These are phyloP conservation scores for Hortiboletus campestris DNA, from an alignment of 768 basidiomycete species.

Conservation along the genomic window DNA sequence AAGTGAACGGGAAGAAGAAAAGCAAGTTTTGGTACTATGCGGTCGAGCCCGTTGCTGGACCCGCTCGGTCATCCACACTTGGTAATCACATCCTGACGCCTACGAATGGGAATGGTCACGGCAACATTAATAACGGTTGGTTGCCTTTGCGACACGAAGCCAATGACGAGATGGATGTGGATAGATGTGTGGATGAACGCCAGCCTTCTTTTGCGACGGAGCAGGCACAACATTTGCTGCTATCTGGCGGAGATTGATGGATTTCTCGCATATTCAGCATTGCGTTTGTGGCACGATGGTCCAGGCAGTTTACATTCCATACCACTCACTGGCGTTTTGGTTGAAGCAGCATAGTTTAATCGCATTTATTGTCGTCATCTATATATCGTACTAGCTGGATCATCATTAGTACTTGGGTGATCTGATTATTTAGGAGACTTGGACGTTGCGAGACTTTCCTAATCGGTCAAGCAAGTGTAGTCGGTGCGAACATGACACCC, in stretches of 20 bases:
- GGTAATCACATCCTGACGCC: slow-evolving; percentile 13
- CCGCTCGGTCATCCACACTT: slow-evolving; percentile 14
- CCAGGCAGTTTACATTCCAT: slow-evolving; percentile 21
- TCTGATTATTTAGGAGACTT: background rate
- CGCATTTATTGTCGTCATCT: slow-evolving; percentile 24
- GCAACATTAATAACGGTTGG: slow-evolving; percentile 8
- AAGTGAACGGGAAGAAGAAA: slow-evolving; percentile 75
- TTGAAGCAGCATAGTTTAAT: slow-evolving; percentile 29
- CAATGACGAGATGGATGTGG: slow-evolving; percentile 22
- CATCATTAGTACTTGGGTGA: background rate
- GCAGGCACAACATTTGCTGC: slow-evolving; percentile 9
- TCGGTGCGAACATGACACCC: background rate
- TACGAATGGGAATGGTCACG: slow-evolving; percentile 24
- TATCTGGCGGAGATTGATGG: slow-evolving; percentile 12
- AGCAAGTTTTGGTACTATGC: slow-evolving; percentile 91
- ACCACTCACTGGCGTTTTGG: slow-evolving; percentile 31
- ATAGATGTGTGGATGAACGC: slow-evolving; percentile 17
- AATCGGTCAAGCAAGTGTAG: slow-evolving; percentile 8
- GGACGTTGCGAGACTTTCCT: slow-evolving; percentile 9
- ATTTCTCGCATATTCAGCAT: slow-evolving; percentile 7
- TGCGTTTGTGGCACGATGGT: slow-evolving; percentile 2
- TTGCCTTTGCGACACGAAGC: background rate
- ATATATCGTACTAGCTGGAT: slow-evolving; percentile 16
- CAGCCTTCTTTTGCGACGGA: slow-evolving; percentile 16
- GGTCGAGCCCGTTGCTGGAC: slow-evolving; percentile 61